Percentiles rank a stretch among this genome's conserved stretches.
phyloP scores from a whole-genome alignment of 306 rosid genomes.

The Oemleria cerasiformis region DNA sequence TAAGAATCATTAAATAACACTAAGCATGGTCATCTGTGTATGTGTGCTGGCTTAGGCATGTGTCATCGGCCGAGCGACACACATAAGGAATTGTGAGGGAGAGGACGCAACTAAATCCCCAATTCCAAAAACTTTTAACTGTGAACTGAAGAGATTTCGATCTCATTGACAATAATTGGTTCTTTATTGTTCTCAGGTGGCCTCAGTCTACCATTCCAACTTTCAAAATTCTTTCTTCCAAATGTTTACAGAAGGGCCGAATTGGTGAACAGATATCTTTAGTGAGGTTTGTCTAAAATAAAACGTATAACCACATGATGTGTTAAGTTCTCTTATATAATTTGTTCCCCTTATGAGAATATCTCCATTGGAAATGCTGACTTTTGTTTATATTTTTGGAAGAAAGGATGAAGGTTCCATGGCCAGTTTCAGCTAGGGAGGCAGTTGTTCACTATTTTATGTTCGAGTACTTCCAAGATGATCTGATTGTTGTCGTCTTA shows the following conservation, averaged over 20 bases:
- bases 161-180: constrained; percentile 1
- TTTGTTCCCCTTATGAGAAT: constrained; percentile 6
- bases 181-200: constrained; percentile 63
- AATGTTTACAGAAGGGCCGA: constrained; percentile 64
- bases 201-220: constrained; percentile 72
- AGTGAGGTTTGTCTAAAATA: constrained; percentile 65
- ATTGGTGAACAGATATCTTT: constrained; percentile 70
- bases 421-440: constrained; percentile 95
- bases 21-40: no score
- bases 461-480: constrained; percentile 88
- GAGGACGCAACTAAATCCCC: no score
- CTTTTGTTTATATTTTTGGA: constrained; percentile 53
- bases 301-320: constrained; percentile 8
- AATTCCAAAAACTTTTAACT: background rate
- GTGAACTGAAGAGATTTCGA: background rate
- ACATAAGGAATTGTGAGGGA: no score
- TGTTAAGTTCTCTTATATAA: background rate
- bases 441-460: constrained; percentile 67
- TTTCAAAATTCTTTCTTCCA: constrained; percentile 58
- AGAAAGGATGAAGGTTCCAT: constrained; percentile 90
- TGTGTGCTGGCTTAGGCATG: no score
- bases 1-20: no score
- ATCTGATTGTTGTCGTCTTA: constrained; percentile 63
- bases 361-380: constrained; percentile 37
- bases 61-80: no score